phyloP scores from a whole-genome alignment of 768 basidiomycete genomes.

The Serendipita vermifera region DNA sequence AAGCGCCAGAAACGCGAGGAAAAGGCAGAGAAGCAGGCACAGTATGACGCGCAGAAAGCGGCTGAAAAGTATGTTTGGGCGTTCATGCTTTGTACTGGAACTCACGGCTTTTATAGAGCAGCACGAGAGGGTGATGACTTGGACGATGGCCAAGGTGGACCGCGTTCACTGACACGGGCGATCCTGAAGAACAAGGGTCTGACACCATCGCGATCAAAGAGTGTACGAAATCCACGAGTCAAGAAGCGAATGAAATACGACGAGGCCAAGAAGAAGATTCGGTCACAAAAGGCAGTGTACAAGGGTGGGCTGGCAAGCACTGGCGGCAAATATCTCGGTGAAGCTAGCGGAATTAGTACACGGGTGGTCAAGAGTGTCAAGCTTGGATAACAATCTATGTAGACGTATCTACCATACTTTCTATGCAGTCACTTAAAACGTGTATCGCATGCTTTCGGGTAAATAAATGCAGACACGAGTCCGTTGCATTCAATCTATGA shows the following conservation, averaged over 20 bases:
- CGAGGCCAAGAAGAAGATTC: conserved; percentile 84
- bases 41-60: conserved; percentile 54
- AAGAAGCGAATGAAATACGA: conserved; percentile 89
- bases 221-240: conserved; percentile 90
- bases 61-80: conserved; percentile 39
- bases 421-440: not conserved
- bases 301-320: conserved; percentile 67
- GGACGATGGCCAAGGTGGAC: conserved; percentile 45
- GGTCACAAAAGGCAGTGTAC: conserved; percentile 85
- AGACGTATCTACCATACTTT: not conserved
- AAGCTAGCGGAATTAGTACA: conserved; percentile 74
- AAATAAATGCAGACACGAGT: too few relatives aligned
- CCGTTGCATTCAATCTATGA: not conserved
- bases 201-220: conserved; percentile 78
- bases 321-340: conserved; percentile 73
- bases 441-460: too few relatives aligned
- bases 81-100: not conserved
- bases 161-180: conserved; percentile 75
- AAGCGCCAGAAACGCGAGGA: conserved; percentile 55
- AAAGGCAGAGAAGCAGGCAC: conserved; percentile 68
- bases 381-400: conserved; percentile 28
- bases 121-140: conserved; percentile 23
- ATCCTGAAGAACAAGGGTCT: conserved; percentile 92
- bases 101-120: conserved; percentile 10
- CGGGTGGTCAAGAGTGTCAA: conserved; percentile 79